phyloP scores from a whole-genome alignment of 352 stramenopile species.

The Phytophthora nicotianae region DNA sequence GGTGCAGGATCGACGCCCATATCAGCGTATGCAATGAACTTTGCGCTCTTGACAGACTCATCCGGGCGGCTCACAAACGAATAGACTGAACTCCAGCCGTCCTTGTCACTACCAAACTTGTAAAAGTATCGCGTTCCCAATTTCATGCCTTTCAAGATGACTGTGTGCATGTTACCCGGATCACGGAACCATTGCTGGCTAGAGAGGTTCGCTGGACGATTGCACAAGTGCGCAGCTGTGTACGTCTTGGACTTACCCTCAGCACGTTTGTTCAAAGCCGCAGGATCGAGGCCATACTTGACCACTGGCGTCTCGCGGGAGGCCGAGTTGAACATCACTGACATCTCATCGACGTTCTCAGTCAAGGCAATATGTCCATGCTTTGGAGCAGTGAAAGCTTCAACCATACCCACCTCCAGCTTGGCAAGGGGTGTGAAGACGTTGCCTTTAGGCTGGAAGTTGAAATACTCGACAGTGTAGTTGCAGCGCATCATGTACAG shows the following conservation, averaged over 20 bases:
- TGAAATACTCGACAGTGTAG: conserved; percentile 68
- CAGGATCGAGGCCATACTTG: conserved; percentile 44
- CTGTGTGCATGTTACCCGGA: conserved; percentile 80
- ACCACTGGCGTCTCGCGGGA: conserved; percentile 56
- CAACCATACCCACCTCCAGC: conserved; percentile 55
- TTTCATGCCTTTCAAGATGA: conserved; percentile 60
- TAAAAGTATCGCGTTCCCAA: conserved; percentile 68
- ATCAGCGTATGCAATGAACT: conserved; percentile 85
- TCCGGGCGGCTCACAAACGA: conserved; percentile 60
- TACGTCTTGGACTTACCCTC: conserved; percentile 67
- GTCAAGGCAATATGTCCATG: conserved; percentile 78
- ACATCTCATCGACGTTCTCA: conserved; percentile 62
- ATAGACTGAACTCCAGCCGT: conserved; percentile 73
- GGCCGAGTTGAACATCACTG: conserved; percentile 80
- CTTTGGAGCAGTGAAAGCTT: conserved; percentile 63
- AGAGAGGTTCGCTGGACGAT: conserved; percentile 61
- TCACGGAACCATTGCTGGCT: conserved; percentile 76
- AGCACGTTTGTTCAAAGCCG: conserved; percentile 30
- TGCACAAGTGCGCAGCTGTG: conserved; percentile 67
- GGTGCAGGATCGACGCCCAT: conserved; percentile 78
- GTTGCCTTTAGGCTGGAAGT: conserved; percentile 52
- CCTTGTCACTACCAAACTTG: conserved; percentile 76
- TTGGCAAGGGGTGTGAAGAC: conserved; percentile 45
- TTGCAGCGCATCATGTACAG: conserved; percentile 84
- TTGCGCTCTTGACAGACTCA: conserved; percentile 44